A percentile compares a stretch with the other conserved stretches of the same genome.
These are phyloP conservation scores for Talaromyces nanjingensis DNA, from an alignment of 495 filamentous ascomycete genomes.

Conservation along the genomic window DNA sequence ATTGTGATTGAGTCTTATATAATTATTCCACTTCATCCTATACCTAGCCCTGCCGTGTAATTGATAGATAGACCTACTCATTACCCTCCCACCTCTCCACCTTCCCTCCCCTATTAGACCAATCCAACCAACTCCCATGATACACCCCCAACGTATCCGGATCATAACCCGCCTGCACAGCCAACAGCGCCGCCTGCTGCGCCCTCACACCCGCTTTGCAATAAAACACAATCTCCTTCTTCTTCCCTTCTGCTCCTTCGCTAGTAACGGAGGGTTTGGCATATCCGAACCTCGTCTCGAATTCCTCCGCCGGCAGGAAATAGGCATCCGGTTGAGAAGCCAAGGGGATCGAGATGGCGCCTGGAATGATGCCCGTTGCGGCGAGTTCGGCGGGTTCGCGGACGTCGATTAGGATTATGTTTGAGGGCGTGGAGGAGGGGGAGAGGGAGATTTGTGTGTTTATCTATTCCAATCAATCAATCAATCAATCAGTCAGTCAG, in stretches of 20 bases:
- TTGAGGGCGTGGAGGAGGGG: slow-evolving; percentile 17
- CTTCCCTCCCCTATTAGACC: slow-evolving; percentile 61
- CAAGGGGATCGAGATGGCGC: slow-evolving; percentile 73
- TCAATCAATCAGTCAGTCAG: no score
- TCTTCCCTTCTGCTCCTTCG: slow-evolving; percentile 16
- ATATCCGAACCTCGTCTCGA: slow-evolving; percentile 47
- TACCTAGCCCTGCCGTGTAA: neutral
- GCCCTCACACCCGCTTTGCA: slow-evolving; percentile 87
- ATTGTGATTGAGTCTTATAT: slow-evolving; percentile 2
- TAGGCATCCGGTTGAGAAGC: slow-evolving; percentile 69
- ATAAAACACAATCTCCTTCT: slow-evolving; percentile 70
- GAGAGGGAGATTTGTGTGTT: slow-evolving; percentile 28
- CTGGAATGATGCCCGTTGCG: slow-evolving; percentile 67
- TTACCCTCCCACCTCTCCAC: slow-evolving; percentile 45
- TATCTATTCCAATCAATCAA: no score
- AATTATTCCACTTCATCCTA: neutral
- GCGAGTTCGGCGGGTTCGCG: slow-evolving; percentile 77
- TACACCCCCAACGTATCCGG: slow-evolving; percentile 71
- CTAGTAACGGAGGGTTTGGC: slow-evolving; percentile 35
- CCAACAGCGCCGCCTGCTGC: slow-evolving; percentile 71
- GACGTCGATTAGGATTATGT: slow-evolving; percentile 54
- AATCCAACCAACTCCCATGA: slow-evolving; percentile 85
- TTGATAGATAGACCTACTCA: slow-evolving; percentile 13
- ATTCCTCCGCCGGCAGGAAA: slow-evolving; percentile 66
- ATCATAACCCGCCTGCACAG: slow-evolving; percentile 66